Evolutionary conservation across 148 eudicot species (phyloP).

Genomic region (Fagopyrum homotropicum): DNA sequence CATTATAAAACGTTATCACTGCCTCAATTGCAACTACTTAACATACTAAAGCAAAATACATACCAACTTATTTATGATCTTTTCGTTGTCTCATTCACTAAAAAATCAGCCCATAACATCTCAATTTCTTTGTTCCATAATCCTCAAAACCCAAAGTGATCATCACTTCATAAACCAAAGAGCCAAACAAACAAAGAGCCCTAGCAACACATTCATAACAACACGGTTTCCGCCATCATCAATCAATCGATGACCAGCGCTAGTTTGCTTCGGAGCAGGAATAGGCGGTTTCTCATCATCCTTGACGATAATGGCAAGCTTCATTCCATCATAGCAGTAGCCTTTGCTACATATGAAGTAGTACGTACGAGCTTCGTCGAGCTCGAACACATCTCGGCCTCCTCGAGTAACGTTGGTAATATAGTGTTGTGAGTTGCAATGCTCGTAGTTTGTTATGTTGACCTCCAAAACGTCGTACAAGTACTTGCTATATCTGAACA

Average conservation of each 20-base stretch:
- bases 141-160: not conserved
- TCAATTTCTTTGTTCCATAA: not conserved
- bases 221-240: not conserved
- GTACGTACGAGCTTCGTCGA: conserved; percentile 33
- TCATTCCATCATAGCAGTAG: conserved; percentile 50
- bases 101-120: not conserved
- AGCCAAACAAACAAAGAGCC: not conserved
- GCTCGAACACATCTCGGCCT: conserved; percentile 43
- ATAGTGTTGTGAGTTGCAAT: conserved; percentile 32
- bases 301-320: conserved; percentile 34
- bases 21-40: too few relatives aligned
- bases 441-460: conserved; percentile 42
- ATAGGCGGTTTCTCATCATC: conserved; percentile 12
- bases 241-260: not conserved
- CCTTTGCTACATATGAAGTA: conserved; percentile 61
- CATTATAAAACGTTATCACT: too few relatives aligned
- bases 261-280: conserved; percentile 22
- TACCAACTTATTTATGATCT: too few relatives aligned
- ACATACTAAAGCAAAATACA: too few relatives aligned
- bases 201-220: not conserved
- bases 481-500: conserved; percentile 17
- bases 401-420: conserved; percentile 42
- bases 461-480: conserved; percentile 38
- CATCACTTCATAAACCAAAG: not conserved
- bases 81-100: not conserved